Conservation (phyloP, 2,329 filamentous ascomycete genomes). For the Leptosphaerulina australis region DNA sequence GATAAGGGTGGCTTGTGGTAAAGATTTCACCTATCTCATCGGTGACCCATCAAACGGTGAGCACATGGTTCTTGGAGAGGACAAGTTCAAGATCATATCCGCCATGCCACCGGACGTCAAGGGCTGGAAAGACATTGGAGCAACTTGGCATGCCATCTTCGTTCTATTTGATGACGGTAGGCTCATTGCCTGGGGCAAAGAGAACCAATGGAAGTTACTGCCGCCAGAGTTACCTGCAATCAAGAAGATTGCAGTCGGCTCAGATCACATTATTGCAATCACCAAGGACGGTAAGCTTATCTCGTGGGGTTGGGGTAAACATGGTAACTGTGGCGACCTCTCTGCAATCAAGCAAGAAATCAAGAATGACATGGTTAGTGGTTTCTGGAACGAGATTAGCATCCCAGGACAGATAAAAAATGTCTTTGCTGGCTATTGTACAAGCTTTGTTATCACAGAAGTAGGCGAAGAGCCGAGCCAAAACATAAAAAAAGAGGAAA, state of each 20-base stretch:
- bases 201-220: slow-evolving; percentile 83
- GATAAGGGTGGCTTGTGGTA: slow-evolving; percentile 73
- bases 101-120: slow-evolving; percentile 60
- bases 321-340: slow-evolving; percentile 83
- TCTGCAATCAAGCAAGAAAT: slow-evolving; percentile 17
- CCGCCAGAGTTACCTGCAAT: slow-evolving; percentile 66
- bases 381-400: slow-evolving; percentile 38
- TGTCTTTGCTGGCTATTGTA: slow-evolving; percentile 39
- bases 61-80: slow-evolving; percentile 71
- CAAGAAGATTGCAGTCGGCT: slow-evolving; percentile 75
- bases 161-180: slow-evolving; percentile 66
- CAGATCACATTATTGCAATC: slow-evolving; percentile 84
- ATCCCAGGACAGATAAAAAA: slow-evolving; percentile 29
- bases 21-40: slow-evolving; percentile 82
- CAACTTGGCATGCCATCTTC: slow-evolving; percentile 84
- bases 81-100: slow-evolving; percentile 72
- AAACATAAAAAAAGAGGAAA: not conserved
- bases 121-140: slow-evolving; percentile 71
- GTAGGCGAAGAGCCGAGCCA: not conserved
- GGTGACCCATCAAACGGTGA: slow-evolving; percentile 61
- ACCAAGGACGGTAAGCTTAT: slow-evolving; percentile 70
- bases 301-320: slow-evolving; percentile 96
- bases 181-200: slow-evolving; percentile 77
- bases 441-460: slow-evolving; percentile 35
- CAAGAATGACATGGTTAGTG: slow-evolving; percentile 38